phyloP scores from a whole-genome alignment of 345 rosid species.

The Populus simonii region DNA sequence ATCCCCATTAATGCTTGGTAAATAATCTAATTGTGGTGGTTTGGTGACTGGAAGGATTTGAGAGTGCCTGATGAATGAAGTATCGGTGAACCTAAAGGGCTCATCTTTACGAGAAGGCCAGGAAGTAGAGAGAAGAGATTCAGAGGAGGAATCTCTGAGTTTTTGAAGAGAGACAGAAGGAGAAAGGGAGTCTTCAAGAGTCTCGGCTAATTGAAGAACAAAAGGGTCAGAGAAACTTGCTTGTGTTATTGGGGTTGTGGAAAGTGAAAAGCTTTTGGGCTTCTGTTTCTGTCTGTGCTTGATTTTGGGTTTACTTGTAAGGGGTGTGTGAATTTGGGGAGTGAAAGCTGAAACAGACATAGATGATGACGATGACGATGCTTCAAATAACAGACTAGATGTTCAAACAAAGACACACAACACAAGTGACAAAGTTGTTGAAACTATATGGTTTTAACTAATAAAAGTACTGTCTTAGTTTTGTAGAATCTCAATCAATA shows the following conservation, averaged over 20 bases:
- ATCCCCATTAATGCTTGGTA: slow-evolving; percentile 30
- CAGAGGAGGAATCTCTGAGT: slow-evolving; percentile 64
- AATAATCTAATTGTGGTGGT: slow-evolving; percentile 35
- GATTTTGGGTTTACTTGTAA: background rate
- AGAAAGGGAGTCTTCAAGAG: slow-evolving; percentile 78
- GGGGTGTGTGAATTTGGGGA: slow-evolving; percentile 10
- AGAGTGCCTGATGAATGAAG: slow-evolving; percentile 60
- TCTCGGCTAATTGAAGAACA: slow-evolving; percentile 78
- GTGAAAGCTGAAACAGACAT: slow-evolving; percentile 17
- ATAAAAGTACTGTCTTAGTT: background rate
- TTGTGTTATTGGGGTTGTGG: slow-evolving; percentile 23
- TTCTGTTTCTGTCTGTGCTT: slow-evolving; percentile 10
- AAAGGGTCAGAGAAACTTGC: slow-evolving; percentile 80
- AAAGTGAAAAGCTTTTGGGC: background rate
- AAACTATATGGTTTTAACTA: no score
- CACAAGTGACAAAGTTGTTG: background rate
- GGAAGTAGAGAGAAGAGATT: slow-evolving; percentile 64
- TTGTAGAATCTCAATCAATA: background rate
- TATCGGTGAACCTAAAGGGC: slow-evolving; percentile 84
- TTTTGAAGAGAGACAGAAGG: slow-evolving; percentile 52
- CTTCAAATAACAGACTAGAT: background rate
- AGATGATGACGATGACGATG: background rate
- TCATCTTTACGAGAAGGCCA: slow-evolving; percentile 94
- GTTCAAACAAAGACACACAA: background rate
- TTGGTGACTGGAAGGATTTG: slow-evolving; percentile 56